These are phyloP conservation scores for Pyropia haitanensis DNA, from an alignment of 23 red algal genomes.

Conservation along the genomic window DNA sequence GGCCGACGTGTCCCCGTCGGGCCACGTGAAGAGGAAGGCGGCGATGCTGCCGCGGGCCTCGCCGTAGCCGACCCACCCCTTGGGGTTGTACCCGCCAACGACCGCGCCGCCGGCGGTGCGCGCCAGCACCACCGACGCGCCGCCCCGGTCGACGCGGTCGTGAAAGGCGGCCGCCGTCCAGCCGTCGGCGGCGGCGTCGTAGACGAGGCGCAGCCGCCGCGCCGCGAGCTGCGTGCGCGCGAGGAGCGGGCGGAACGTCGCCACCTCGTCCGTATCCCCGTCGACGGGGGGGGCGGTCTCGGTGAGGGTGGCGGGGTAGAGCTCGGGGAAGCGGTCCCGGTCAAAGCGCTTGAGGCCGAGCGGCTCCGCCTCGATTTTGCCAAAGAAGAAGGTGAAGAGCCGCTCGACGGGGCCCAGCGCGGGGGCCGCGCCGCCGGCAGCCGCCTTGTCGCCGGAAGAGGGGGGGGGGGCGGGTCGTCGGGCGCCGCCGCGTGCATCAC, in stretches of 20 bases:
- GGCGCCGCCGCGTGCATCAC: too few species aligned
- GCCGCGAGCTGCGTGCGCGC: slow-evolving; percentile 48
- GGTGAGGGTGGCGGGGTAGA: slow-evolving; percentile 56
- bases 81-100: slow-evolving; percentile 66
- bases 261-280: slow-evolving; percentile 27
- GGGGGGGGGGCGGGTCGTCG: too few species aligned
- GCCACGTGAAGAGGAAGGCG: slow-evolving; percentile 73
- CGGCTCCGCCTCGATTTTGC: slow-evolving; percentile 37
- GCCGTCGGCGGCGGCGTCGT: slow-evolving; percentile 54
- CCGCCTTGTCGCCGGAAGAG: too few species aligned
- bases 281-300: slow-evolving; percentile 39
- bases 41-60: slow-evolving; percentile 58
- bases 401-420: slow-evolving; percentile 43
- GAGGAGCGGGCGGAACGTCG: slow-evolving; percentile 49
- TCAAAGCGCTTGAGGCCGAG: slow-evolving; percentile 74
- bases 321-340: slow-evolving; percentile 69
- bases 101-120: slow-evolving; percentile 15
- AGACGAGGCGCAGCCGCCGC: slow-evolving; percentile 37
- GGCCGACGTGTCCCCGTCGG: slow-evolving; percentile 40
- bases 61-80: slow-evolving; percentile 77
- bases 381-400: slow-evolving; percentile 45
- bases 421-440: not conserved
- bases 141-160: slow-evolving; percentile 25
- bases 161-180: slow-evolving; percentile 63
- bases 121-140: slow-evolving; percentile 36